These are phyloP conservation scores for Acanthamoeba triangularis DNA, from an alignment of 208 protist genomes.

Conservation along the genomic window DNA sequence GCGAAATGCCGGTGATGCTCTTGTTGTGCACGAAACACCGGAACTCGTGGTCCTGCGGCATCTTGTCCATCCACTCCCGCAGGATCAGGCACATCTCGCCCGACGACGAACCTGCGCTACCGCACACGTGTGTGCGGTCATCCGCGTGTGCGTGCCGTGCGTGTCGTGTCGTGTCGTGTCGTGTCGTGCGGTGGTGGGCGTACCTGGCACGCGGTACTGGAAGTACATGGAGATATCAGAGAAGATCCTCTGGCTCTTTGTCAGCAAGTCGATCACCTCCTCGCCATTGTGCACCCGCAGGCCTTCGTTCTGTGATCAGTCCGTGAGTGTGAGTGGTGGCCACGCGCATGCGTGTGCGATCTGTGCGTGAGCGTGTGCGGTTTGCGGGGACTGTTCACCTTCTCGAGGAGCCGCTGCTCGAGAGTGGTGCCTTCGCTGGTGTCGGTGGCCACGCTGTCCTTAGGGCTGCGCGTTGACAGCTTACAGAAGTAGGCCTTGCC, in stretches of 20 bases:
- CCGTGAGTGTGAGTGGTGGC: background rate
- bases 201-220: constrained; percentile 41
- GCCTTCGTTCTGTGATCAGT: background rate
- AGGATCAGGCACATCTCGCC: constrained; percentile 58
- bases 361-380: background rate
- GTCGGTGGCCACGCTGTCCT: constrained; percentile 30
- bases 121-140: background rate
- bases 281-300: constrained; percentile 29
- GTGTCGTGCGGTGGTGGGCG: background rate
- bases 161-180: background rate
- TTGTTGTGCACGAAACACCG: constrained; percentile 66
- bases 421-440: background rate
- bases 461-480: constrained; percentile 51
- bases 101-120: background rate
- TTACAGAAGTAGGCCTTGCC: constrained; percentile 20
- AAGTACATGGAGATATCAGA: constrained; percentile 27
- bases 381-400: background rate
- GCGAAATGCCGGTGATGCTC: background rate
- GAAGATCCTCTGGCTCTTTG: constrained; percentile 35
- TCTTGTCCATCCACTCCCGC: constrained; percentile 34
- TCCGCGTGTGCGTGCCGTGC: background rate
- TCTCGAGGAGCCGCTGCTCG: background rate
- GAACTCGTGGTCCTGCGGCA: constrained; percentile 64
- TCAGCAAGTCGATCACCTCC: constrained; percentile 29
- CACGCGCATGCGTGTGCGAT: background rate